Evolutionary conservation across 768 basidiomycete species (phyloP), one percentile per base, ranked within the genome.

Genomic region (Porphyrellus cyaneotinctus): DNA sequence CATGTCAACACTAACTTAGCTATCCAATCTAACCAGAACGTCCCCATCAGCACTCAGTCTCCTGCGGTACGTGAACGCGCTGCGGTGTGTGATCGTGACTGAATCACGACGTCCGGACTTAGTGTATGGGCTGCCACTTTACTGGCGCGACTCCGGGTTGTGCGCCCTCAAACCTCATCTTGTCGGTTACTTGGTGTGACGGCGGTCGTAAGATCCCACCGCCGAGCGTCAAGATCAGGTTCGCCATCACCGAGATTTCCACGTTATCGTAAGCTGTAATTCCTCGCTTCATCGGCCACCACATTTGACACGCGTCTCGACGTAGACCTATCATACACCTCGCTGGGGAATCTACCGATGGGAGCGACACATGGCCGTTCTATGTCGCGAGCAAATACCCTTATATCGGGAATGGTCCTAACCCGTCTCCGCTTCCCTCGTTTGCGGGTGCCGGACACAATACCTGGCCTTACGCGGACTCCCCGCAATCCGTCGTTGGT

Each of bases 391-490:
- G 12, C 14, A 17, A n/a, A 4, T 49, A 49, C 8, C 47, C 47
- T 17, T 49, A 49, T 28, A n/a, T 49, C 12, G 47, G 47, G 14
- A 6, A 2, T 2, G 2, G 22, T 1, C 24, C 38, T 18, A 33
- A 49, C 49, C 49, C 49, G 17, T 42, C 39, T 8, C 49, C 49
- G 17, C 49, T 49, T 22, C 39, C 49, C 3, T 33, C 39, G 23
- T 49, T 33, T n/a, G 24, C n/a, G 33, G 6, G 23, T 18, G 8
- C 14, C 17, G 47, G 47, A 15, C 47, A 6, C 36, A 22, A 48
- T 24, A 14, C 24, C 11, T 48, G 47, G 47, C 18, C 37, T 8
- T 38, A 38, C 47, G 26, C 36, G 20, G 24, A 13, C 13, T 48
- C 47, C 15, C 22, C 33, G 15, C 32, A 35, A 2, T 36, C 11